Conservation (phyloP, 345 rosid species). For the Zanthoxylum bungeanum region DNA sequence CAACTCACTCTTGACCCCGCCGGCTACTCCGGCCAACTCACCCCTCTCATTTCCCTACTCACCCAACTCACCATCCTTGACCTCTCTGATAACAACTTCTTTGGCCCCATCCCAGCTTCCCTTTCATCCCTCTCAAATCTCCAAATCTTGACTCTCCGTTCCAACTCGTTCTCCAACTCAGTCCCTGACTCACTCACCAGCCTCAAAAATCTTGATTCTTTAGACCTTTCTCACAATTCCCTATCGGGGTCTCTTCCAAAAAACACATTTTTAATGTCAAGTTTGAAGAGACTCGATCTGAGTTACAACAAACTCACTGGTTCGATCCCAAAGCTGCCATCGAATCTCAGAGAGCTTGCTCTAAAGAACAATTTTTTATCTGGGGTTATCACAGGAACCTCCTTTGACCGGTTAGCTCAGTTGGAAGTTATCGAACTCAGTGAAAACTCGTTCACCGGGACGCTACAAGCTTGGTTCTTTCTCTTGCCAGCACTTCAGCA, state of each 20-base stretch:
- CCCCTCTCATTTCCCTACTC: constrained; percentile 60
- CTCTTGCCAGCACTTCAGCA: constrained; percentile 70
- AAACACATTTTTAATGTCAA: constrained; percentile 28
- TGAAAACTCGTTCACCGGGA: constrained; percentile 72
- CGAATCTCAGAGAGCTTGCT: constrained; percentile 56
- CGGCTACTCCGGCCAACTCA: constrained; percentile 76
- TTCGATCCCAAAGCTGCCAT: constrained; percentile 61
- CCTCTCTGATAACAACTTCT: constrained; percentile 72
- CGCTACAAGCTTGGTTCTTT: constrained; percentile 72
- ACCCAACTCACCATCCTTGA: constrained; percentile 56
- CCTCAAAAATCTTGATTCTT: constrained; percentile 42
- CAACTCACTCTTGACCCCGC: constrained; percentile 78
- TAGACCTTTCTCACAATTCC: constrained; percentile 66
- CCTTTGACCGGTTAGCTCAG: constrained; percentile 58
- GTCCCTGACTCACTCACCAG: constrained; percentile 45
- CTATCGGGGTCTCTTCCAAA: constrained; percentile 63
- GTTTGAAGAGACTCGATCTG: constrained; percentile 58
- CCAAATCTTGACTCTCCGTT: constrained; percentile 52
- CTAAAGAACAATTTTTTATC: constrained; percentile 60
- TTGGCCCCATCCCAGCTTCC: constrained; percentile 59
- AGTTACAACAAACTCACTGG: constrained; percentile 78
- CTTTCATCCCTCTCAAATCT: constrained; percentile 54
- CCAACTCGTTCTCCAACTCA: constrained; percentile 67
- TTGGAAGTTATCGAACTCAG: constrained; percentile 78
- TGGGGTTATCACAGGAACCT: constrained; percentile 43